A percentile compares a stretch with the other conserved stretches of the same genome.
phyloP scores from a whole-genome alignment of 1,139 yeast genomes.

The Pichia kudriavzevii region DNA sequence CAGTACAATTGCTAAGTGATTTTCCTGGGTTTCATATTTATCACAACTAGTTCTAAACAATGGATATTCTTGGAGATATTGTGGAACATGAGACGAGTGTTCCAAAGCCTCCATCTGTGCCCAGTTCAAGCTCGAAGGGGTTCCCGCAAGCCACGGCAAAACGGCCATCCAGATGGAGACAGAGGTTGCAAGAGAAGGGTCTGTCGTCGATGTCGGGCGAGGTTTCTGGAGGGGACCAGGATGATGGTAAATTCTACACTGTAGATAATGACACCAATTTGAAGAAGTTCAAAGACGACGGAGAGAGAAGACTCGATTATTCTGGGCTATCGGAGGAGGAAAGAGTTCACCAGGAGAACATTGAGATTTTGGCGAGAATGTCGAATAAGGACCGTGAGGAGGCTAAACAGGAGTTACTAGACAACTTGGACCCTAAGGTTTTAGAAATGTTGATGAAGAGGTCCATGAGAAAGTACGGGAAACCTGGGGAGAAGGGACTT shows the following conservation, averaged over 20 bases:
- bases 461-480: slow-evolving; percentile 36
- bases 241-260: slow-evolving; percentile 12
- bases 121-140: no score
- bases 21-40: no score
- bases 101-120: no score
- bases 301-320: slow-evolving; percentile 14
- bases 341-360: slow-evolving; percentile 69
- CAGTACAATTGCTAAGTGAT: no score
- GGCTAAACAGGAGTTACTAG: slow-evolving; percentile 62
- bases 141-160: slow-evolving; percentile 25
- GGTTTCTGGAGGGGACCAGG: slow-evolving; percentile 11
- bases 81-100: slow-evolving; percentile 53
- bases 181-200: slow-evolving; percentile 27
- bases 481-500: slow-evolving; percentile 1
- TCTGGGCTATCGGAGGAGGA: slow-evolving; percentile 48
- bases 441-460: slow-evolving; percentile 36
- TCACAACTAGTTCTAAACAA: no score
- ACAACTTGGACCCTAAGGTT: slow-evolving; percentile 61
- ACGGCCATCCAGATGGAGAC: slow-evolving; percentile 20
- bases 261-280: slow-evolving; percentile 18
- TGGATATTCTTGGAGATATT: slow-evolving; percentile 73
- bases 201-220: slow-evolving; percentile 24
- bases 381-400: slow-evolving; percentile 54
- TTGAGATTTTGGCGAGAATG: slow-evolving; percentile 56
- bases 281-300: slow-evolving; percentile 12